phyloP scores from a whole-genome alignment of 805 yeast genomes.

The Starmerella apicola region DNA sequence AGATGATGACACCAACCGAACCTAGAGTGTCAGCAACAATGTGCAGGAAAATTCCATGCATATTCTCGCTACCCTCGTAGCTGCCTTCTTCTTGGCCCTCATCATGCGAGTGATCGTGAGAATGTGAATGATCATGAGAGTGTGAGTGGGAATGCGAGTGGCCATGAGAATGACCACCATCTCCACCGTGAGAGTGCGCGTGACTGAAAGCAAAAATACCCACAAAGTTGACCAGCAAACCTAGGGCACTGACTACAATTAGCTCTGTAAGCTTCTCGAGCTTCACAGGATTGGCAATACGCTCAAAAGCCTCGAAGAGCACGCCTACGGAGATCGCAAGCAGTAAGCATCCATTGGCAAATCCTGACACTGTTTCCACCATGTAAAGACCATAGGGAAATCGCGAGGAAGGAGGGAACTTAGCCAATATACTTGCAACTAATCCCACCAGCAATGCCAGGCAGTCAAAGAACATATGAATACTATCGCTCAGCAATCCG shows the following conservation, averaged over 20 bases:
- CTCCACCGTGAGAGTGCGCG: slow-evolving; percentile 27
- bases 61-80: slow-evolving; percentile 42
- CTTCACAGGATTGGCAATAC: slow-evolving; percentile 65
- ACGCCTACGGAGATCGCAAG: slow-evolving; percentile 85
- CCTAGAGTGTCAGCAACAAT: slow-evolving; percentile 93
- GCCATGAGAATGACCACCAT: slow-evolving; percentile 19
- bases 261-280: slow-evolving; percentile 73
- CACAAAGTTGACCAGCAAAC: slow-evolving; percentile 75
- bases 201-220: slow-evolving; percentile 93
- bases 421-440: slow-evolving; percentile 62
- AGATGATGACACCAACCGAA: slow-evolving; percentile 90
- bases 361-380: slow-evolving; percentile 87
- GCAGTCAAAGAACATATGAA: slow-evolving; percentile 95
- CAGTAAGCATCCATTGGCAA: slow-evolving; percentile 81
- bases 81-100: slow-evolving; percentile 9
- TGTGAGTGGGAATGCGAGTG: slow-evolving; percentile 23
- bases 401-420: slow-evolving; percentile 46
- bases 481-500: slow-evolving; percentile 81
- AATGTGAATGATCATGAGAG: slow-evolving; percentile 14
- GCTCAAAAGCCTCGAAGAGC: slow-evolving; percentile 70
- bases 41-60: slow-evolving; percentile 90
- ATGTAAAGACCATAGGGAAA: slow-evolving; percentile 79
- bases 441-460: slow-evolving; percentile 79
- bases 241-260: slow-evolving; percentile 70
- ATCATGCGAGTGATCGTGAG: slow-evolving; percentile 16